Percentiles rank a stretch among this genome's conserved stretches.
Conservation (phyloP, 78 protist species). For the Neovahlkampfia damariscottae region DNA sequence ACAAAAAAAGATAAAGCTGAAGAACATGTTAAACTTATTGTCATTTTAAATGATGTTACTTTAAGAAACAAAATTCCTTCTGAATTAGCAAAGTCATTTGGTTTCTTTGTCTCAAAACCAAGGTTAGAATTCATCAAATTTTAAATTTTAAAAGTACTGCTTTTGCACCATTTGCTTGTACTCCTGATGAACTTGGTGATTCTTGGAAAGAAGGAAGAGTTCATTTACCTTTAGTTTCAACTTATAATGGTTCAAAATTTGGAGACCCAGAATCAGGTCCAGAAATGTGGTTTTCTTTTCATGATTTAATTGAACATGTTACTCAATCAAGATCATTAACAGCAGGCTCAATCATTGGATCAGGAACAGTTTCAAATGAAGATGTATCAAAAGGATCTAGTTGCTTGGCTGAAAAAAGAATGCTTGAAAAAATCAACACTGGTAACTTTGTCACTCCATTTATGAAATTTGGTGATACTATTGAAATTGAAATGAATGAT, state of each 20-base stretch:
- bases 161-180: not conserved
- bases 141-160: too few relatives aligned
- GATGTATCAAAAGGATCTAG: not conserved
- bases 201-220: conserved; percentile 2
- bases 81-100: not conserved
- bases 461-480: not conserved
- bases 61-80: not conserved
- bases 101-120: not conserved
- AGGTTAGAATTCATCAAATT: too few relatives aligned
- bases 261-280: conserved; percentile 1
- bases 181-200: conserved; percentile 4
- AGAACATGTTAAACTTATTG: not conserved
- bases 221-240: not conserved
- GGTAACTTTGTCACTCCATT: not conserved
- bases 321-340: not conserved
- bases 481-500: not conserved
- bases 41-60: not conserved
- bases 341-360: not conserved
- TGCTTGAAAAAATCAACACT: not conserved
- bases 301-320: not conserved
- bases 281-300: not conserved
- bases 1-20: not conserved
- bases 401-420: conserved; percentile 1
- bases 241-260: not conserved
- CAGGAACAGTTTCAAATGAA: not conserved